phyloP scores from a whole-genome alignment of 139 green algal species.

The Astrephomene gubernaculifera region DNA sequence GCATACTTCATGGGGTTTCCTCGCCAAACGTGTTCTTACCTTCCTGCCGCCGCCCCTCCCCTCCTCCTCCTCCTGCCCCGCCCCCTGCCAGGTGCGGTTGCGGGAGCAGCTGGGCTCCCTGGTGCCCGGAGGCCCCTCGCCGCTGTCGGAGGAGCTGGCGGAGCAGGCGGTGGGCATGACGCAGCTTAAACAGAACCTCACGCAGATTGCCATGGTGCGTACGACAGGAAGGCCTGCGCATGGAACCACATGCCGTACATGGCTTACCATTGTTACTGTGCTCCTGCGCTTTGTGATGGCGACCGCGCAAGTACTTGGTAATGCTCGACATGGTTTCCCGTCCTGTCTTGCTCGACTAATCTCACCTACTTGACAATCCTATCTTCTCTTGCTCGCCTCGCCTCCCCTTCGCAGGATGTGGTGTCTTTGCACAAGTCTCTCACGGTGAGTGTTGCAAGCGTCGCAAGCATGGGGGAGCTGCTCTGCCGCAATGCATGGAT shows the following conservation, averaged over 20 bases:
- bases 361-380: background rate
- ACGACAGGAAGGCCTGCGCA: background rate
- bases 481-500: too few relatives aligned
- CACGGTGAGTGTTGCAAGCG: background rate
- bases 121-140: slow-evolving; percentile 15
- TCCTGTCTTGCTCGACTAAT: too few relatives aligned
- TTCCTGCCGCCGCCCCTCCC: too few relatives aligned
- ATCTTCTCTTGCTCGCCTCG: background rate
- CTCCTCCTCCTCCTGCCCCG: background rate
- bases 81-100: slow-evolving; percentile 3
- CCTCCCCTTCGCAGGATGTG: slow-evolving; percentile 10
- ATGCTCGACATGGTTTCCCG: too few relatives aligned
- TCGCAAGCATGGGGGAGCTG: too few relatives aligned
- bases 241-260: too few relatives aligned
- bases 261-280: too few relatives aligned
- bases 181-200: slow-evolving; percentile 33
- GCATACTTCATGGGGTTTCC: too few relatives aligned
- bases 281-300: too few relatives aligned
- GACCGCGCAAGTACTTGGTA: too few relatives aligned
- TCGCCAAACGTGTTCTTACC: too few relatives aligned
- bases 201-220: slow-evolving; percentile 37
- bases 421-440: slow-evolving; percentile 37
- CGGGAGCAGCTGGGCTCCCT: background rate
- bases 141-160: slow-evolving; percentile 25
- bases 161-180: background rate